These are phyloP conservation scores for Oryza longistaminata DNA, from an alignment of 176 grass and related monocot genomes.

Conservation along the genomic window DNA sequence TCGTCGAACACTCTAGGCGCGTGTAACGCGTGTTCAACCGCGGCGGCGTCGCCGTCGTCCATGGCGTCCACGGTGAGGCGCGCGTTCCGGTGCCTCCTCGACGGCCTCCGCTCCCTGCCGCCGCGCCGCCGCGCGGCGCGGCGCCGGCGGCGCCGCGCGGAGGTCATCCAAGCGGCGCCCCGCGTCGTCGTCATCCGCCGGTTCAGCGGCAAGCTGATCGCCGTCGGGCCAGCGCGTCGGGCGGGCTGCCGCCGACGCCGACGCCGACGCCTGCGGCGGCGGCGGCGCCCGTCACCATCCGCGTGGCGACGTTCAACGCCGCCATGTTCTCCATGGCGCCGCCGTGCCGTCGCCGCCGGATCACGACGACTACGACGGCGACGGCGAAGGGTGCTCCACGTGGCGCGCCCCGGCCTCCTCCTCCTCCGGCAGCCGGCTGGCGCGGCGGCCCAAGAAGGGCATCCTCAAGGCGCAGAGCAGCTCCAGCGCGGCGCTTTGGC, in stretches of 20 bases:
- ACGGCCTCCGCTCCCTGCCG: slow-evolving; percentile 9
- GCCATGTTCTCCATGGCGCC: slow-evolving; percentile 96
- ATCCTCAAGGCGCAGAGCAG: slow-evolving; percentile 74
- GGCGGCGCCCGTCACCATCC: slow-evolving; percentile 45
- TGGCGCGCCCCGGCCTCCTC: background rate
- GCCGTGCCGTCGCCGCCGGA: slow-evolving; percentile 24
- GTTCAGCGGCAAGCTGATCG: background rate
- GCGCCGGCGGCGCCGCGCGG: too few species aligned
- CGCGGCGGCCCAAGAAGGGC: slow-evolving; percentile 60
- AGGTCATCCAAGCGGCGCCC: slow-evolving; percentile 17
- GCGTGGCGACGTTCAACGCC: slow-evolving; percentile 94
- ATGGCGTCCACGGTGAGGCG: background rate
- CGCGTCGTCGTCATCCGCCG: slow-evolving; percentile 32
- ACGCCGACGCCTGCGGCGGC: background rate
- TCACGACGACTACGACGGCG: background rate
- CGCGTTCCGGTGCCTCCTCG: slow-evolving; percentile 23
- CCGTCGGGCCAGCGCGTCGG: background rate
- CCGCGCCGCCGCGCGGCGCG: slow-evolving; percentile 14
- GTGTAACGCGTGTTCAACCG: too few species aligned
- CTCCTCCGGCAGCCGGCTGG: background rate
- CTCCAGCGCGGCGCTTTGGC: too few species aligned
- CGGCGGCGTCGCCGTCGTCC: background rate
- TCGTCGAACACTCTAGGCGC: background rate
- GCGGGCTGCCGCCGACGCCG: background rate
- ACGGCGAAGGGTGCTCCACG: background rate